Base-by-base conservation (phyloP, 1,139 yeast species). In the Arxiozyma heterogenica region DNA sequence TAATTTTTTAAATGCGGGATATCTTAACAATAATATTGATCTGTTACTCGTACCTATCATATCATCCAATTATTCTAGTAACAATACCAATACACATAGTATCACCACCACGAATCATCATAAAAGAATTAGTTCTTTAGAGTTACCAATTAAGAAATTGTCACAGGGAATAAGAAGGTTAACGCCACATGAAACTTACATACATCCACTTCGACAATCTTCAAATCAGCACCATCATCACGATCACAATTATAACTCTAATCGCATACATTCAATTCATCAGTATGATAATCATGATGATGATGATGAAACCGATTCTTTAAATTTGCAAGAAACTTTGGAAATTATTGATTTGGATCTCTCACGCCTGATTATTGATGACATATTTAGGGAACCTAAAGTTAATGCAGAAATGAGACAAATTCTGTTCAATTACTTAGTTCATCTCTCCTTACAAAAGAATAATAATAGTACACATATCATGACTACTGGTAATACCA, bases 311-410 rank as follows among this genome's bases (percentile, higher is more conserved):
- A 42, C 44, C 21, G 56, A 50, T 25, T 46, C 41, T 1, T 54
- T 59, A 51, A 44, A 57, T 11, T 34, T 65, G 34, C 50, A 53
- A 9, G 70, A 72, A 30, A 67, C 72, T 3, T 57, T 78, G 41
- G 75, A 75, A 27, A 74, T 77, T n/a, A 79, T 84, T n/a, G 76
- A 80, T 20, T 67, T 83, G 56, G 91, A 84, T 61, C 79, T 83
- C 7, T 82, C 82, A 34, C 69, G 91, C 55, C 69, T 84, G 22
- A 78, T 84, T 50, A 78, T 83, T 4, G 86, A 83, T 41, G 72
- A 71, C 3, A 74, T 79, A 53, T 83, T 80, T 64, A 73, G 67
- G 18, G 62, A 64, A 34, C 55, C 62, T 1, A 55, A 56, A 6
- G 70, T 73, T 50, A 78, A 79, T 60, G 62, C 69, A 15, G 75